A percentile compares a stretch with the other conserved stretches of the same genome.
These are phyloP conservation scores for Protea cynaroides DNA, from an alignment of 164 flowering plant genomes.

Conservation along the genomic window DNA sequence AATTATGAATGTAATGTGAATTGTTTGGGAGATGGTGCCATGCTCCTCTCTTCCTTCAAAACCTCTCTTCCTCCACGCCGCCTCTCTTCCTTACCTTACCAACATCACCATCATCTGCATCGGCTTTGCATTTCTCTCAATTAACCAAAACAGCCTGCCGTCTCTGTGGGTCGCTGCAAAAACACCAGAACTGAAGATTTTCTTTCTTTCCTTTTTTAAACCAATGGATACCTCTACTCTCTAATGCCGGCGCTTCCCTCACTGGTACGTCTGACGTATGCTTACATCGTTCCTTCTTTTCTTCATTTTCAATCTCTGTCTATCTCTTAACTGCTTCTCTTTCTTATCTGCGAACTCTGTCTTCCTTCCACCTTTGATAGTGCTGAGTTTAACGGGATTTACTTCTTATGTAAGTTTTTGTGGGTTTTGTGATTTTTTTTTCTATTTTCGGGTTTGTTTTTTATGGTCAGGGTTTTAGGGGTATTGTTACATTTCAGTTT, in stretches of 20 bases:
- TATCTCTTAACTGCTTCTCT: neutral
- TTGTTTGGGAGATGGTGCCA: neutral
- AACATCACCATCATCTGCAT: constrained; percentile 3
- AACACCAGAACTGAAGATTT: neutral
- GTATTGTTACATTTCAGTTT: constrained; percentile 21
- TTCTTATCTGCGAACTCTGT: neutral
- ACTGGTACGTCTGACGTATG: constrained; percentile 18
- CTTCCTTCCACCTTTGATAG: neutral
- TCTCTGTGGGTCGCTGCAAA: constrained; percentile 1
- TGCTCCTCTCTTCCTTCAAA: constrained; percentile 5
- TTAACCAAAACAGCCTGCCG: constrained; percentile 4
- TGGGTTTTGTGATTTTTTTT: constrained; percentile 1
- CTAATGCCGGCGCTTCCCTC: constrained; percentile 14
- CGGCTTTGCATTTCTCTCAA: constrained; percentile 16
- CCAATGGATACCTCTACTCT: constrained; percentile 9
- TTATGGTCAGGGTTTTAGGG: constrained; percentile 29
- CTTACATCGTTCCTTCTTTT: constrained; percentile 1
- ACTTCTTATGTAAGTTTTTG: constrained; percentile 1
- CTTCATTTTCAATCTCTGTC: constrained; percentile 1
- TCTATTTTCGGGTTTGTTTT: constrained; percentile 9
- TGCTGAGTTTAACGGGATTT: neutral
- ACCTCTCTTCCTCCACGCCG: constrained; percentile 35
- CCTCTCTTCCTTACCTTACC: constrained; percentile 19
- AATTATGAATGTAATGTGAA: neutral
- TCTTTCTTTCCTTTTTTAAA: too few species aligned